Evolutionary conservation across 345 rosid genomes (phyloP).

Genomic region (Luvunga scandens): DNA sequence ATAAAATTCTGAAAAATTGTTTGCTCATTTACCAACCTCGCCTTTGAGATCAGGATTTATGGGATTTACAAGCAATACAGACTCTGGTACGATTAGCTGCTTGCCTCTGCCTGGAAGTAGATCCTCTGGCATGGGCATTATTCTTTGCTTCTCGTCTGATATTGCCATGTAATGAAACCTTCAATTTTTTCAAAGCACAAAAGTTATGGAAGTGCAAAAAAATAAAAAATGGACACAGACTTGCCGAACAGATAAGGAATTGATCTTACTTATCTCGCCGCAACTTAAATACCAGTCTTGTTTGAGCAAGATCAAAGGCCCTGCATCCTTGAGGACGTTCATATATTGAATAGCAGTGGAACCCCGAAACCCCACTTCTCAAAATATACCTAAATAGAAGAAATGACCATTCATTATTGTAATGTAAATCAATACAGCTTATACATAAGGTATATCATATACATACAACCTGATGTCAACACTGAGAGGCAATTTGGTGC

Average conservation of each 20-base stretch:
- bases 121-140: constrained; percentile 47
- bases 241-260: not conserved
- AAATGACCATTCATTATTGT: not conserved
- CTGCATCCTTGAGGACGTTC: constrained; percentile 28
- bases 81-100: constrained; percentile 31
- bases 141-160: constrained; percentile 34
- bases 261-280: constrained; percentile 25
- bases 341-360: constrained; percentile 30
- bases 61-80: constrained; percentile 34
- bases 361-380: constrained; percentile 39
- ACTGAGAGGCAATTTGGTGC: constrained; percentile 29
- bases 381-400: constrained; percentile 29
- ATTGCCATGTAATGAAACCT: constrained; percentile 50
- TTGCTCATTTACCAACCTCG: constrained; percentile 21
- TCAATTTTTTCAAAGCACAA: not conserved
- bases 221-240: not conserved
- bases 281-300: constrained; percentile 38
- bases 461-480: constrained; percentile 28
- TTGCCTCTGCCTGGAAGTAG: constrained; percentile 31
- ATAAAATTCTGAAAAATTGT: not conserved
- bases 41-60: constrained; percentile 41
- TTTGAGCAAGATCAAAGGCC: constrained; percentile 37
- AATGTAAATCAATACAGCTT: not conserved
- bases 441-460: too few relatives aligned
- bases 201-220: not conserved